phyloP scores from a whole-genome alignment of 2,329 filamentous ascomycete genomes.

The Botrytis medusae region DNA sequence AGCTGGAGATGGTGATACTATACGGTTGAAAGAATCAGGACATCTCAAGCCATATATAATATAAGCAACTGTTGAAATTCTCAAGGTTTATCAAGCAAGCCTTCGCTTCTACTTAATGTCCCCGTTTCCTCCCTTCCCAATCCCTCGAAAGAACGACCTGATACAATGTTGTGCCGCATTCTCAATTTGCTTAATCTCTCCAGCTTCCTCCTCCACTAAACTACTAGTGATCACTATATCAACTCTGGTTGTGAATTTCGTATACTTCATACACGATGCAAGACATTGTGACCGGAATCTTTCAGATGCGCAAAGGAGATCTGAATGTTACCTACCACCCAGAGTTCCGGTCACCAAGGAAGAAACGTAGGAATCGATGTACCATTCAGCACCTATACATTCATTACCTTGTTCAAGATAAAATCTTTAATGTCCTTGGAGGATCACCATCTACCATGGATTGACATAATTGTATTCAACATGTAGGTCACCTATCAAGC shows the following conservation, averaged over 20 bases:
- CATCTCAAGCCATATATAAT: background rate
- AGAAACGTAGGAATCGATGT: background rate
- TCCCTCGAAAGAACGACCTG: background rate
- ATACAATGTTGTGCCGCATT: background rate
- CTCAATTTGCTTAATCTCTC: background rate
- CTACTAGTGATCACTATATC: background rate
- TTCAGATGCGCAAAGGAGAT: background rate
- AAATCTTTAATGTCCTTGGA: background rate
- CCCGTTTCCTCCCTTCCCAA: background rate
- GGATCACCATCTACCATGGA: background rate
- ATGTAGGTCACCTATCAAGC: constrained; percentile 12
- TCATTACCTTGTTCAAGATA: background rate
- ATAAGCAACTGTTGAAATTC: background rate
- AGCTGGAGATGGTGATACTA: background rate
- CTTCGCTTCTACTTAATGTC: background rate
- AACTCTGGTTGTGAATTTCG: background rate
- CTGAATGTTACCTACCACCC: background rate
- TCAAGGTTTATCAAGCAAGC: background rate
- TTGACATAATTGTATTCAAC: background rate
- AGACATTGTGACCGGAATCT: background rate
- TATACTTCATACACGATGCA: background rate
- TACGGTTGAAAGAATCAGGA: background rate
- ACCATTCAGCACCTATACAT: background rate
- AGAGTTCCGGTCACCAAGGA: background rate
- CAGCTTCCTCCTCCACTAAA: background rate